These are phyloP conservation scores for Rhizophlyctis rosea DNA, from an alignment of 192 early-diverging fungal species.

Conservation along the genomic window DNA sequence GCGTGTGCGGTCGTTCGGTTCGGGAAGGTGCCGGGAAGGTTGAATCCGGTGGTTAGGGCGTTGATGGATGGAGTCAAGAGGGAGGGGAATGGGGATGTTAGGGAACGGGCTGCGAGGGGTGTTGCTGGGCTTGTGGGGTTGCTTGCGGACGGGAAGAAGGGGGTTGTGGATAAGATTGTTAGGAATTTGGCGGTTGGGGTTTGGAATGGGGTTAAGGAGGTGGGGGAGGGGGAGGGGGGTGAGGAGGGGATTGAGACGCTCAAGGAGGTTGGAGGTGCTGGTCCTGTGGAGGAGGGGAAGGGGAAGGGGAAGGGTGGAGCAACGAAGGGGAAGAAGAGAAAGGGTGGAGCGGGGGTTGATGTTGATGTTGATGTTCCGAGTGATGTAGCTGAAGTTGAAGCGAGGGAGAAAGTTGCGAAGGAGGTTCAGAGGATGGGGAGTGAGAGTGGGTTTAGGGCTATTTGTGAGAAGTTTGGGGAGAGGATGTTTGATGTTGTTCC, in stretches of 20 bases:
- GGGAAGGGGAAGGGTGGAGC: slow-evolving; percentile 10
- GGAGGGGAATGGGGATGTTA: slow-evolving; percentile 54
- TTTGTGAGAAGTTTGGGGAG: slow-evolving; percentile 66
- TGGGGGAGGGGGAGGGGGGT: slow-evolving; percentile 16
- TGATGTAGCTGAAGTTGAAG: slow-evolving; percentile 10
- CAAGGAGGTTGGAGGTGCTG: slow-evolving; percentile 6
- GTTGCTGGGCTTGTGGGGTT: slow-evolving; percentile 57
- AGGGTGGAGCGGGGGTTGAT: not conserved
- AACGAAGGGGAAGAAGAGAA: slow-evolving; percentile 10
- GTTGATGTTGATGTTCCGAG: not conserved
- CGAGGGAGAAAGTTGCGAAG: slow-evolving; percentile 22
- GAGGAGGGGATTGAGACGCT: slow-evolving; percentile 24
- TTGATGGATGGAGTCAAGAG: slow-evolving; percentile 83
- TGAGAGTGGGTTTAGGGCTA: slow-evolving; percentile 43
- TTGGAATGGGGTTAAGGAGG: slow-evolving; percentile 19
- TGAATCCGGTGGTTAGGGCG: slow-evolving; percentile 79
- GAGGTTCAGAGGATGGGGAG: slow-evolving; percentile 37
- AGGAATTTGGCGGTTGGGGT: slow-evolving; percentile 68
- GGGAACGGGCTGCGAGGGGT: slow-evolving; percentile 53
- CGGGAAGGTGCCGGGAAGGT: slow-evolving; percentile 72
- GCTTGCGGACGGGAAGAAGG: slow-evolving; percentile 40
- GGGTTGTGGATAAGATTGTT: slow-evolving; percentile 74
- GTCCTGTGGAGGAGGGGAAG: slow-evolving; percentile 2
- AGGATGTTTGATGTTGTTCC: slow-evolving; percentile 67
- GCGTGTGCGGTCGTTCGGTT: slow-evolving; percentile 81